Evolutionary conservation across 768 basidiomycete species (phyloP).

Genomic region (Mycena albidolilacea): DNA sequence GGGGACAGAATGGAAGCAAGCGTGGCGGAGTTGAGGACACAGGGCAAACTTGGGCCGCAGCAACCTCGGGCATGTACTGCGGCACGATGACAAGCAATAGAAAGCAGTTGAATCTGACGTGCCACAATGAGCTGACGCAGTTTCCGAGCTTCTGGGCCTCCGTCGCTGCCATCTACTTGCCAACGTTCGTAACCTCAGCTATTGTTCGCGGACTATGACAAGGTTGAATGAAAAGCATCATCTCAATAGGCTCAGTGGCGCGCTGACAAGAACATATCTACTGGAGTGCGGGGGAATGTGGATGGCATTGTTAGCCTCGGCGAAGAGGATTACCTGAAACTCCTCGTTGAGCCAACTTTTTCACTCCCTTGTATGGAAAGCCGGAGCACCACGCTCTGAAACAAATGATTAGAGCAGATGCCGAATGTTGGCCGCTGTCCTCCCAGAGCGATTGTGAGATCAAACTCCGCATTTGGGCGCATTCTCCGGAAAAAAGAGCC

Average conservation of each 20-base stretch:
- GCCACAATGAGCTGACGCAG: neutral
- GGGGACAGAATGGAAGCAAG: neutral
- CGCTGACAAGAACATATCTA: neutral
- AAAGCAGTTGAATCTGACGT: neutral
- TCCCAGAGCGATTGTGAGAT: too few relatives aligned
- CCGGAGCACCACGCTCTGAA: too few relatives aligned
- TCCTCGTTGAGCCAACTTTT: neutral
- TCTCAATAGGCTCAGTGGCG: constrained; percentile 2
- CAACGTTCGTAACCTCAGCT: constrained; percentile 12
- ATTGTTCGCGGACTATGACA: neutral
- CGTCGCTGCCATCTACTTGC: neutral
- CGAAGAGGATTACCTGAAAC: neutral
- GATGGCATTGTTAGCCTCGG: neutral
- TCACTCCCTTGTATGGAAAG: neutral
- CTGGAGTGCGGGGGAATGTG: neutral
- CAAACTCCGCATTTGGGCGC: too few relatives aligned
- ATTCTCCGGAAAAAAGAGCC: too few relatives aligned
- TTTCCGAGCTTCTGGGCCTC: neutral
- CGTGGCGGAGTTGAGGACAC: neutral
- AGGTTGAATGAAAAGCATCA: neutral
- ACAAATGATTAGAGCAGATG: too few relatives aligned
- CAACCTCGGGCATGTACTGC: constrained; percentile 2
- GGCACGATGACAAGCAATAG: neutral
- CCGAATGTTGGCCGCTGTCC: too few relatives aligned
- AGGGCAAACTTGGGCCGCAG: neutral